Base-by-base conservation (phyloP, 2,329 filamentous ascomycete genomes). In the Dothiorella sarmentorum region DNA sequence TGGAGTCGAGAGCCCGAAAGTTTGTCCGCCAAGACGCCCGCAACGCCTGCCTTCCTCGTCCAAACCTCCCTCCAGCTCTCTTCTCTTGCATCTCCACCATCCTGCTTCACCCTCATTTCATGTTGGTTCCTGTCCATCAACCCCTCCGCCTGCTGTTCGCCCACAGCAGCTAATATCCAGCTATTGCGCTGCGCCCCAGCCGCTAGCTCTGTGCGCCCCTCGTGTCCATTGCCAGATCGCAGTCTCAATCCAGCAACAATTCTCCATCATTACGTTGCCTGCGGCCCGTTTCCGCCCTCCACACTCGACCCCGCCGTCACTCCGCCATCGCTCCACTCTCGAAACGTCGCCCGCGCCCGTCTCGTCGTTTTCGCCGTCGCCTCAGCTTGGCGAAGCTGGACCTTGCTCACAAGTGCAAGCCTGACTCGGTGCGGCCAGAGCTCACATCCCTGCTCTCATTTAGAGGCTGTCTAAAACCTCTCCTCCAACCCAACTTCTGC, bases 361-460 rank as follows among this genome's bases (percentile, higher is more conserved):
- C 3, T 31, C 29, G 29, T 31, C 47, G 18, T 37, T 11, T 38
- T n/a, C n/a, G n/a, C n/a, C n/a, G n/a, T n/a, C n/a, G n/a, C n/a
- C n/a, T n/a, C n/a, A n/a, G n/a, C n/a, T n/a, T n/a, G n/a, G n/a
- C n/a, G n/a, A n/a, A n/a, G n/a, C n/a, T n/a, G n/a, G n/a, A n/a
- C n/a, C n/a, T n/a, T n/a, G n/a, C n/a, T n/a, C n/a, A n/a, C n/a
- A n/a, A n/a, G n/a, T n/a, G n/a, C n/a, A n/a, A n/a, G n/a, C n/a
- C n/a, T n/a, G n/a, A n/a, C n/a, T n/a, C n/a, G n/a, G n/a, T 52
- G 24, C 52, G n/a, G 26, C 33, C 43, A 26, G 33, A 58, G 55
- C 55, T 43, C 42, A 44, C 58, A 59, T 59, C 49, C 58, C 49
- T 55, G 49, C 58, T 33, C 29, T 22, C 31, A 59, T 59, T 49